A percentile compares a stretch with the other conserved stretches of the same genome.
Conservation (phyloP, 805 yeast species). For the Candida chauliodis region DNA sequence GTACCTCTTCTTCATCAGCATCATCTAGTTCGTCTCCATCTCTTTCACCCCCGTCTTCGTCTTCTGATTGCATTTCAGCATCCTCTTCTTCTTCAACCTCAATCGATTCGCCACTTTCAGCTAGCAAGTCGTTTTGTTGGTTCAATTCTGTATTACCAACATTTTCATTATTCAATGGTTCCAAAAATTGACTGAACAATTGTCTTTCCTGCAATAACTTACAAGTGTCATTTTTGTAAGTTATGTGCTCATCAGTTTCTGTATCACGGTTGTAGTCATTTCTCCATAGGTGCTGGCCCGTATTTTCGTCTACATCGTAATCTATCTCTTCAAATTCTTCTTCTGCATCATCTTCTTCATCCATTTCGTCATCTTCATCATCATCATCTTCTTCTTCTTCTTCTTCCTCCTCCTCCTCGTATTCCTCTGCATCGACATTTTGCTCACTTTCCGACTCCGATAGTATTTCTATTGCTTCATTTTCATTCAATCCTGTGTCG, state of each 20-base stretch:
- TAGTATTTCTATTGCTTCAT: conserved; percentile 42
- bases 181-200: no score
- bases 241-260: no score
- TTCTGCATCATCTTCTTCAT: conserved; percentile 10
- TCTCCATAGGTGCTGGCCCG: no score
- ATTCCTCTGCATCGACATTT: conserved; percentile 16
- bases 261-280: no score
- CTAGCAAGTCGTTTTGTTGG: no score
- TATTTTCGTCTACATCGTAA: conserved; percentile 3
- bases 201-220: no score
- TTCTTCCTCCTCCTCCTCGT: conserved; percentile 46
- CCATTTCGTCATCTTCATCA: conserved; percentile 8
- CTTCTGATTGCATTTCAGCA: conserved; percentile 9
- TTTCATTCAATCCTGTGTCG: conserved; percentile 27
- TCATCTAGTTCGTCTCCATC: conserved; percentile 29
- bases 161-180: no score
- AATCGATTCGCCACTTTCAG: no score
- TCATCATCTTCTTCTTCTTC: conserved; percentile 22
- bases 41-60: conserved; percentile 9
- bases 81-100: conserved; percentile 11
- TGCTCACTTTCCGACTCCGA: conserved; percentile 10
- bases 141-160: no score
- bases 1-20: conserved; percentile 5
- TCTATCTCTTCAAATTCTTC: conserved; percentile 10
- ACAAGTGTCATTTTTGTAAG: no score